Conservation (phyloP, 345 rosid genomes). For the Pugionium dolabratum region DNA sequence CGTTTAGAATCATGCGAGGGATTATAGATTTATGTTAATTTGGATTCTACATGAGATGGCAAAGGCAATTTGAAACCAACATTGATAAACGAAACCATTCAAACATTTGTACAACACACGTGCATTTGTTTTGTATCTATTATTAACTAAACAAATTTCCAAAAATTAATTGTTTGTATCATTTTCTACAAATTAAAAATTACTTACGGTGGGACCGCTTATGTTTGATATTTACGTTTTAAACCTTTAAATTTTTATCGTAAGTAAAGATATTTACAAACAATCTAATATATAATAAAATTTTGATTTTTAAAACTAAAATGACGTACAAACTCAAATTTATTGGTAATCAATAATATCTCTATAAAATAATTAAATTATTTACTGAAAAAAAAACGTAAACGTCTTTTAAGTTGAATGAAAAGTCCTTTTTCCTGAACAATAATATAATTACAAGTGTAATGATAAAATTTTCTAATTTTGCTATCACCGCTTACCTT, state of each 20-base stretch:
- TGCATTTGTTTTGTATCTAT: conserved; percentile 17
- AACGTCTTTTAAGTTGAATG: neutral
- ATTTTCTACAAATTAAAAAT: neutral
- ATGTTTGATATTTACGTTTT: too few relatives aligned
- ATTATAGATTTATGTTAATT: conserved; percentile 1
- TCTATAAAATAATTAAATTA: neutral
- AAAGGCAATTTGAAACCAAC: neutral
- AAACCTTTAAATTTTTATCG: too few relatives aligned
- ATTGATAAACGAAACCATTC: neutral
- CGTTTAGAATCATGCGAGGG: neutral
- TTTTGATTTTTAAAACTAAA: too few relatives aligned
- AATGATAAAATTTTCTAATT: too few relatives aligned
- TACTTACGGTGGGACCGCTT: neutral
- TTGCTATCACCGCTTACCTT: conserved; percentile 28
- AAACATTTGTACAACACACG: conserved; percentile 19
- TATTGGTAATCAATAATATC: neutral
- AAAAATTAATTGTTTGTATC: neutral
- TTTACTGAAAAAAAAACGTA: conserved; percentile 10
- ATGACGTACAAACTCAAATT: too few relatives aligned
- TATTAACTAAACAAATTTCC: conserved; percentile 12
- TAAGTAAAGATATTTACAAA: too few relatives aligned
- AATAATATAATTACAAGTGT: conserved; percentile 14
- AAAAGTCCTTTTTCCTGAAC: neutral
- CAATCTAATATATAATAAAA: too few relatives aligned
- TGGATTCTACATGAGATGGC: conserved; percentile 7